Base-by-base conservation (phyloP, 257 asterid genomes). In the Nicotiana undulata region DNA sequence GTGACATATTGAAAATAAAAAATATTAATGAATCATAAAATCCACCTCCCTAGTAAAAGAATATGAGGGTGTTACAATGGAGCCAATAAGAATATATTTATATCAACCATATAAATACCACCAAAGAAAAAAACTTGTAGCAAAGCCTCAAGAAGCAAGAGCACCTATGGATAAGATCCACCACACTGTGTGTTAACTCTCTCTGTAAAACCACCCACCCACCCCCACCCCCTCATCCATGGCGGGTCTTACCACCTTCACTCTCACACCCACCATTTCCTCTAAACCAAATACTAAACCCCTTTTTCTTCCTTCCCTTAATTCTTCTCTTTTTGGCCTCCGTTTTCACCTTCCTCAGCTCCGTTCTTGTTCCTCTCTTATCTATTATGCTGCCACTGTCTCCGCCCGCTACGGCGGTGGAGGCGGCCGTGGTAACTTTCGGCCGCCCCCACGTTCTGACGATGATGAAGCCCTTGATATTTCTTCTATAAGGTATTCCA, bases 211-310 rank as follows among this genome's bases (percentile, higher is more conserved):
- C 53, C 78, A 6, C 60, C 76, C 52, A 44, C 65, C 75, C 32
- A 34, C 79, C 80, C 18, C 80, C 18, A 34, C 44, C 44, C 46
- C 0, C 60, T 52, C 84, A 75, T 15, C 91, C 87, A 95, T 95
- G 98, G 98, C 97, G 85, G 96, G 97, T 90, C 88, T 92, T 51
- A 66, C 96, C 93, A 88, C 85, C 77, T 88, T 86, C 85, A 86
- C 96, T 61, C 82, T 88, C 89, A 90, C 82, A 75, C 84, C 92
- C 83, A 81, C 92, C 83, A 79, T 87, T 22, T 83, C 87, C 84
- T 67, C 80, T 74, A 87, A 79, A 75, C 63, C 52, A n/a, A 84
- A 46, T 58, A 40, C 49, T 40, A 82, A 78, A 37, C 63, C 86
- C 81, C 56, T 34, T 77, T 81, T 55, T 55, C 66, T 68, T n/a